Evolutionary conservation across 805 yeast genomes (phyloP), one percentile per base, ranked within the genome.

Genomic region (Candida suzukii): DNA sequence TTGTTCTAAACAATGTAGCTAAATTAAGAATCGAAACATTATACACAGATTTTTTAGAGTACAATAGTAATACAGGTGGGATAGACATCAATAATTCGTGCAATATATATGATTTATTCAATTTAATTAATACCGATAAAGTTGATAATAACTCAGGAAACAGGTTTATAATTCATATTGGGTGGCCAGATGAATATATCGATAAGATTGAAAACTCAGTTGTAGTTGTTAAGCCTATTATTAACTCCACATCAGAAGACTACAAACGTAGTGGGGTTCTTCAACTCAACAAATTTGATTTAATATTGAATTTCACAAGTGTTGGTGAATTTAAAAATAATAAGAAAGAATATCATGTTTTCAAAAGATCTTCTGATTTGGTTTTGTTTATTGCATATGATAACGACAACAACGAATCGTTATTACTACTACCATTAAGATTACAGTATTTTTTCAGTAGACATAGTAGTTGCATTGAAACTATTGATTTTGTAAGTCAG

Each of bases 391-490:
- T n/a, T n/a, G n/a, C n/a, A n/a, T n/a, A n/a, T n/a, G n/a, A n/a
- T n/a, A n/a, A n/a, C n/a, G n/a, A n/a, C n/a, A n/a, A n/a, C n/a
- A n/a, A n/a, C n/a, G n/a, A n/a, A n/a, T n/a, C n/a, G n/a, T n/a
- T n/a, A n/a, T 14, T 19, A 3, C 37, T 41, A 16, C 29, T 44
- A 2, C 52, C 54, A 14, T 16, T 24, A 18, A 32, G 36, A 11
- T 26, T 49, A 3, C 36, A 37, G 28, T 48, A 41, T 28, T 32
- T 51, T 16, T 46, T 44, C 38, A 46, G 51, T 3, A 41, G 55
- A 20, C 55, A 51, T 21, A 50, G 54, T 22, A 43, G 51, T 1
- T 50, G 40, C 17, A 26, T 22, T 8, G 55, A 50, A 26, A 45
- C 51, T 0, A 25, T 29, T 8, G 24, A 38, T 2, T 48, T 51